Percentiles rank a stretch among this genome's conserved stretches.
Conservation (phyloP, 345 rosid genomes). For the rapeseed (Brassica napus) region Da-Ae NC_063434.1:13610501-13611000, state of each 20-base stretch:
- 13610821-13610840: constrained; percentile 45
- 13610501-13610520: neutral
- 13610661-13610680: neutral
- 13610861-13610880: constrained; percentile 59
- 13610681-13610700: constrained; percentile 1
- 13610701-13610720: neutral
- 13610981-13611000: constrained; percentile 61
- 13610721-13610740: neutral
- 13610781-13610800: constrained; percentile 63
- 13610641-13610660: constrained; percentile 35
- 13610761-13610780: constrained; percentile 41
- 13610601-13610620: neutral
- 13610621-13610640: neutral
- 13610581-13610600: neutral
- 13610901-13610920: constrained; percentile 6
- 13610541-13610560: neutral
- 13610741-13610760: neutral
- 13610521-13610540: neutral
- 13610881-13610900: constrained; percentile 63
- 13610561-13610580: neutral
- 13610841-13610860: constrained; percentile 80
- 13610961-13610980: neutral
- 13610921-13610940: neutral
- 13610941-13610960: neutral
- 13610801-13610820: constrained; percentile 42